Conservation (phyloP, 2,329 filamentous ascomycete species). For the Scleromitrula shiraiana region DNA sequence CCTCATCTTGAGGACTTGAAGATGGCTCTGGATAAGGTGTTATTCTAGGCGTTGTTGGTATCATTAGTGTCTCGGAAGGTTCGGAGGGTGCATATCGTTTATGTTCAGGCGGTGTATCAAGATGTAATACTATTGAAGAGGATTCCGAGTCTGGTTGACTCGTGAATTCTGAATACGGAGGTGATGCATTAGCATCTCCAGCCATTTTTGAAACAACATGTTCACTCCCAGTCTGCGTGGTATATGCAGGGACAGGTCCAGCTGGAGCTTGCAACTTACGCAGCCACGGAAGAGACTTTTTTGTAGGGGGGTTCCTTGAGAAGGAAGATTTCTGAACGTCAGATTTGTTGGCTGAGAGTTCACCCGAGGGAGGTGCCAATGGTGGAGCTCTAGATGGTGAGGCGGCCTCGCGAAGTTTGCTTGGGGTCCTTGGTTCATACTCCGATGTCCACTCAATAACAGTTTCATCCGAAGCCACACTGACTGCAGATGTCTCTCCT, state of each 20-base stretch:
- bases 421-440: conserved; percentile 11
- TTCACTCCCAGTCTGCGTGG: not conserved
- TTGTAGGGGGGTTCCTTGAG: conserved; percentile 7
- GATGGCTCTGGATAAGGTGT: not conserved
- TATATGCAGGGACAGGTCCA: conserved; percentile 1
- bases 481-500: conserved; percentile 11
- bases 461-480: conserved; percentile 18
- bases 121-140: conserved; percentile 9
- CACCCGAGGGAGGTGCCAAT: not conserved
- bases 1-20: not conserved
- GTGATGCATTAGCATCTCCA: conserved; percentile 7
- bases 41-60: not conserved
- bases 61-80: not conserved
- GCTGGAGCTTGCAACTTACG: conserved; percentile 15
- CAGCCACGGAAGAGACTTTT: conserved; percentile 24
- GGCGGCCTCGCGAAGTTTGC: too few species aligned
- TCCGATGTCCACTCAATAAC: conserved; percentile 18
- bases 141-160: conserved; percentile 3
- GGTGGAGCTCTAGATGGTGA: not conserved
- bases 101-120: conserved; percentile 6
- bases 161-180: conserved; percentile 4
- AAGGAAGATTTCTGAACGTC: not conserved
- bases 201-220: not conserved
- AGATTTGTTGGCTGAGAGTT: too few species aligned
- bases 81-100: not conserved